phyloP scores from a whole-genome alignment of 2,329 filamentous ascomycete genomes.

The Fusarium succisae region DNA sequence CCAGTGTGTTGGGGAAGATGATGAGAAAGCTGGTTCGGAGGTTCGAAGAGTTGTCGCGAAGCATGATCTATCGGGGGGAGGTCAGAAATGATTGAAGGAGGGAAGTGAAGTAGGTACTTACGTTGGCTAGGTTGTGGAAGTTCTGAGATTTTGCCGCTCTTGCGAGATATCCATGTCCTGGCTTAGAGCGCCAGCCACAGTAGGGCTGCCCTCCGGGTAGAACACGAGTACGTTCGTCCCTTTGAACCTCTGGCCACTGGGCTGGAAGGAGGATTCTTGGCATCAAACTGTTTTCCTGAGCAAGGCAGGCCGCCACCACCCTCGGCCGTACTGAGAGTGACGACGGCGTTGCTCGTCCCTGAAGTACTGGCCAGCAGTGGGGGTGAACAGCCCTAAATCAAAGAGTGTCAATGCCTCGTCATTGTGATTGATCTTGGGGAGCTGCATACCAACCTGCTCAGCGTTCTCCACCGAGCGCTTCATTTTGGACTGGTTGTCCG shows the following conservation, averaged over 20 bases:
- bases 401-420: background rate
- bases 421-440: background rate
- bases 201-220: background rate
- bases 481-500: slow-evolving; percentile 89
- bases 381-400: slow-evolving; percentile 76
- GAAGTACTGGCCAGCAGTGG: slow-evolving; percentile 77
- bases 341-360: slow-evolving; percentile 81
- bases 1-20: background rate
- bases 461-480: slow-evolving; percentile 89
- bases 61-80: slow-evolving; percentile 61
- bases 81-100: background rate
- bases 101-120: background rate
- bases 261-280: background rate
- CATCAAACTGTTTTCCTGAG: background rate
- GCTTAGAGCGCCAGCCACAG: background rate
- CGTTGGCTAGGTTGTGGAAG: no score
- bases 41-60: background rate
- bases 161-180: background rate
- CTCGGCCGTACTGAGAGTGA: slow-evolving; percentile 82
- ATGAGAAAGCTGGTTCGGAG: background rate
- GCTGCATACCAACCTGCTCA: slow-evolving; percentile 76
- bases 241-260: background rate
- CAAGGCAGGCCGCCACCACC: slow-evolving; percentile 49
- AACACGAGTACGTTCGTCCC: background rate
- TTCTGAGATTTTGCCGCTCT: no score